Evolutionary conservation across 106 monocot genomes (phyloP).

Genomic region (Phalaenopsis aphrodite): DNA sequence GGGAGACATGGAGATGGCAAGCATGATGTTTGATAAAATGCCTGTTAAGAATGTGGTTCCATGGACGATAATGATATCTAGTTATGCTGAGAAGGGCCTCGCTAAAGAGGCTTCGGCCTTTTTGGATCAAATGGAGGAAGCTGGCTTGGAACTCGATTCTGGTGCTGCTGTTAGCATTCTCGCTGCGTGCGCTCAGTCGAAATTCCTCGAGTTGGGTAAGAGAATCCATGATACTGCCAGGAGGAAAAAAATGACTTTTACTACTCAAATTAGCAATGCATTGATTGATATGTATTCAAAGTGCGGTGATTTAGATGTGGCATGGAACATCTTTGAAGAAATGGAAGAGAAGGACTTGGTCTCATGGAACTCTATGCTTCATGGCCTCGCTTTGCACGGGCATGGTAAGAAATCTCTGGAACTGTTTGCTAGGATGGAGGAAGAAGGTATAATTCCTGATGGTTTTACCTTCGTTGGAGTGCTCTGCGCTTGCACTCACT

Average conservation of each 20-base stretch:
- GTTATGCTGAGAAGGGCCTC: conserved; percentile 57
- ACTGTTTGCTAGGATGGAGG: conserved; percentile 52
- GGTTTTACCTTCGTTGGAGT: conserved; percentile 59
- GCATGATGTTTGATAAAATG: conserved; percentile 78
- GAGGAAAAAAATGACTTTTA: conserved; percentile 21
- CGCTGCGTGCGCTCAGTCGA: conserved; percentile 62
- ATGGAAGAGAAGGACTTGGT: conserved; percentile 41
- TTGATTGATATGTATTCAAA: conserved; percentile 79
- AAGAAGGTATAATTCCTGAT: conserved; percentile 49
- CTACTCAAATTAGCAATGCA: conserved; percentile 56
- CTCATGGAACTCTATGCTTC: conserved; percentile 87
- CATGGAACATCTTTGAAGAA: conserved; percentile 44
- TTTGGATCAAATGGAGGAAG: conserved; percentile 49
- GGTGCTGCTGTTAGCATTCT: conserved; percentile 56
- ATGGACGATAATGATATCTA: conserved; percentile 84
- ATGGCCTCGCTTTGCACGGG: conserved; percentile 64
- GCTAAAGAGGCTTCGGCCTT: conserved; percentile 39
- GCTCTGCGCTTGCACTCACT: conserved; percentile 68
- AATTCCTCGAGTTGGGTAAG: conserved; percentile 49
- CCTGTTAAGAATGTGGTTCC: conserved; percentile 65
- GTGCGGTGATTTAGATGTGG: conserved; percentile 56
- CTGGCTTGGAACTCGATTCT: conserved; percentile 36
- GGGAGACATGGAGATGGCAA: conserved; percentile 73
- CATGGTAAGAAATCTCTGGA: conserved; percentile 49
- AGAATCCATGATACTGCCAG: conserved; percentile 39